Evolutionary conservation across 2,329 filamentous ascomycete genomes (phyloP).

Genomic region (Huntiella moniliformis): DNA sequence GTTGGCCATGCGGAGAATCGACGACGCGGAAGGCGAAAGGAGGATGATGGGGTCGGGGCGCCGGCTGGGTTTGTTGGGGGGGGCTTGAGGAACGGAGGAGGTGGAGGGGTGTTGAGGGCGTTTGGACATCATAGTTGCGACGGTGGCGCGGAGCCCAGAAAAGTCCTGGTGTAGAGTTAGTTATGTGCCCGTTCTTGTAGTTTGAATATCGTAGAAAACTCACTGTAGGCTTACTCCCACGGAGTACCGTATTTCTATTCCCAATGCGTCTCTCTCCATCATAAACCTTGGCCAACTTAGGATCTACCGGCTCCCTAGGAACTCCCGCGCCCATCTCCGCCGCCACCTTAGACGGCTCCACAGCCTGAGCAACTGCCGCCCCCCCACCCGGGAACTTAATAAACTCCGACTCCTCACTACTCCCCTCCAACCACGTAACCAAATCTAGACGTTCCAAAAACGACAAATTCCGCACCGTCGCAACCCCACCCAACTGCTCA

Average conservation of each 20-base stretch:
- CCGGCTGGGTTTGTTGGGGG: conserved; percentile 27
- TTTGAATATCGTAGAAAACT: conserved; percentile 17
- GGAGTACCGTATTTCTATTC: conserved; percentile 72
- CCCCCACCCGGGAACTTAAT: conserved; percentile 60
- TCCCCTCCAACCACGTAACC: conserved; percentile 82
- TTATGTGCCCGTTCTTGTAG: background rate
- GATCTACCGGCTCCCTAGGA: conserved; percentile 50
- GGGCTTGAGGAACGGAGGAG: conserved; percentile 19
- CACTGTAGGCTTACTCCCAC: conserved; percentile 78
- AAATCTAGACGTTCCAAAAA: conserved; percentile 86
- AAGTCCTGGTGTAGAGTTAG: conserved; percentile 49
- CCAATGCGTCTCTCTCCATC: conserved; percentile 80
- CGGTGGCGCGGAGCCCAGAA: conserved; percentile 75
- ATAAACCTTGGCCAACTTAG: conserved; percentile 72
- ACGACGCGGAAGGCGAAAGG: conserved; percentile 86
- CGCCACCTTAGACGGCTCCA: conserved; percentile 24
- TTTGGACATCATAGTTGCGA: conserved; percentile 53
- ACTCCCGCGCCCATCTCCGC: conserved; percentile 27
- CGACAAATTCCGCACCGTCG: conserved; percentile 64
- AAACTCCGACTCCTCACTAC: conserved; percentile 77
- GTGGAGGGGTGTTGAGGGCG: conserved; percentile 27
- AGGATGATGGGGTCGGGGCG: conserved; percentile 78
- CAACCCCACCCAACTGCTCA: conserved; percentile 47
- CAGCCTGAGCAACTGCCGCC: conserved; percentile 21
- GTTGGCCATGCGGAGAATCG: conserved; percentile 85